These are phyloP conservation scores for Leccinum broughii DNA, from an alignment of 768 basidiomycete species.

Conservation along the genomic window DNA sequence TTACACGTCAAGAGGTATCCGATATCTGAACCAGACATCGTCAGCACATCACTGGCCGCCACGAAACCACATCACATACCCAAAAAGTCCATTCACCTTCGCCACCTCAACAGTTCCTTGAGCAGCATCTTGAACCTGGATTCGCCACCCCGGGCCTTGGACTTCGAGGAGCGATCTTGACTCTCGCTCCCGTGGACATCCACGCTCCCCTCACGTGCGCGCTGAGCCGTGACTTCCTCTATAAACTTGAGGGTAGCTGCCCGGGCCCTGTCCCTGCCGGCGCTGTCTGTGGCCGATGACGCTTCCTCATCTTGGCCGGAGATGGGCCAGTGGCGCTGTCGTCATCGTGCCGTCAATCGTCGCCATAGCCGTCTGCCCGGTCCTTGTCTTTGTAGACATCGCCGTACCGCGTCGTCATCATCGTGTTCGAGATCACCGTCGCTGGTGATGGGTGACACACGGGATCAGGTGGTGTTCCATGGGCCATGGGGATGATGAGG, in stretches of 20 bases:
- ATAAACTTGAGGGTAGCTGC: constrained; percentile 15
- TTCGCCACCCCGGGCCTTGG: background rate
- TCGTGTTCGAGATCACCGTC: constrained; percentile 20
- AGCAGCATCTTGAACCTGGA: constrained; percentile 20
- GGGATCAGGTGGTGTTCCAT: background rate
- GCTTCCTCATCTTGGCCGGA: constrained; percentile 10
- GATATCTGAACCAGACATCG: background rate
- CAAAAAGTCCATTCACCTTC: background rate
- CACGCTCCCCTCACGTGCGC: constrained; percentile 2
- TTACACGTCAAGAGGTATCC: background rate
- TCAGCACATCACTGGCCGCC: background rate
- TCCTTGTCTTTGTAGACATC: background rate
- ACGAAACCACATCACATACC: constrained; percentile 6
- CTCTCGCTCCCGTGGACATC: background rate
- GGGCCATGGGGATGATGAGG: background rate
- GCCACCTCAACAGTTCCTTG: constrained; percentile 20
- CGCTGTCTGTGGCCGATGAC: constrained; percentile 28
- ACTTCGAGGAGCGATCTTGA: background rate
- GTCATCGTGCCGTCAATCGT: background rate
- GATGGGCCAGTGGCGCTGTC: background rate
- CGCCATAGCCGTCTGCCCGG: background rate
- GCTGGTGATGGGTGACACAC: background rate
- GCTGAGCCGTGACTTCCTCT: constrained; percentile 8
- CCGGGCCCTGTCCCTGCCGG: constrained; percentile 11
- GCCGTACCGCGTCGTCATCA: background rate